Evolutionary conservation across 257 asterid genomes (phyloP).

Genomic region (Primulina huaijiensis): DNA sequence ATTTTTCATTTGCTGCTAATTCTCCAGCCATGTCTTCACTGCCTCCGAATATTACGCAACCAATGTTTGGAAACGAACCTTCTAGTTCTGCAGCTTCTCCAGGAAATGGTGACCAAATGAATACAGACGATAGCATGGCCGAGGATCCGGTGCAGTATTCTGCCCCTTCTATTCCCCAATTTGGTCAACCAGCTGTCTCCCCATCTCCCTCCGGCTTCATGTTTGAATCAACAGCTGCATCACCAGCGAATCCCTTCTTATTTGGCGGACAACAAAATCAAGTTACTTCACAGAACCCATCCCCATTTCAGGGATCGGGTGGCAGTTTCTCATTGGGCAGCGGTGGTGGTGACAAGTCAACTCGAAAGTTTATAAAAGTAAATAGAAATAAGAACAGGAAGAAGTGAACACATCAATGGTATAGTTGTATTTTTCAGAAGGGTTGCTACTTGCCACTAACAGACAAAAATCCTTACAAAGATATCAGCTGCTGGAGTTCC

Average conservation of each 20-base stretch:
- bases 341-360: slow-evolving; percentile 3
- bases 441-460: not conserved
- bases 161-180: slow-evolving; percentile 30
- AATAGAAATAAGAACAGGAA: not conserved
- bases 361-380: not conserved
- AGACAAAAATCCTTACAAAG: not conserved
- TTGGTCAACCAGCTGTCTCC: slow-evolving; percentile 49
- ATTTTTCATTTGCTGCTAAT: slow-evolving; percentile 28
- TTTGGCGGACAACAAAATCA: slow-evolving; percentile 61
- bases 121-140: slow-evolving; percentile 82
- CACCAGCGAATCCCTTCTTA: slow-evolving; percentile 45
- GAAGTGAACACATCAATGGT: not conserved
- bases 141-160: slow-evolving; percentile 79
- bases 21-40: slow-evolving; percentile 23
- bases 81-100: slow-evolving; percentile 8
- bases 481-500: not conserved
- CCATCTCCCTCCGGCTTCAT: not conserved
- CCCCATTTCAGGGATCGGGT: not conserved
- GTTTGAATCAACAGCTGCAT: slow-evolving; percentile 42
- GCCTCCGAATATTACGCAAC: not conserved
- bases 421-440: not conserved
- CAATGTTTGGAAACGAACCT: not conserved
- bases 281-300: slow-evolving; percentile 38
- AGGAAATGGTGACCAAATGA: slow-evolving; percentile 64
- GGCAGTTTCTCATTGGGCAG: slow-evolving; percentile 1